phyloP scores from a whole-genome alignment of 345 rosid species.

The Citrus australasica region DNA sequence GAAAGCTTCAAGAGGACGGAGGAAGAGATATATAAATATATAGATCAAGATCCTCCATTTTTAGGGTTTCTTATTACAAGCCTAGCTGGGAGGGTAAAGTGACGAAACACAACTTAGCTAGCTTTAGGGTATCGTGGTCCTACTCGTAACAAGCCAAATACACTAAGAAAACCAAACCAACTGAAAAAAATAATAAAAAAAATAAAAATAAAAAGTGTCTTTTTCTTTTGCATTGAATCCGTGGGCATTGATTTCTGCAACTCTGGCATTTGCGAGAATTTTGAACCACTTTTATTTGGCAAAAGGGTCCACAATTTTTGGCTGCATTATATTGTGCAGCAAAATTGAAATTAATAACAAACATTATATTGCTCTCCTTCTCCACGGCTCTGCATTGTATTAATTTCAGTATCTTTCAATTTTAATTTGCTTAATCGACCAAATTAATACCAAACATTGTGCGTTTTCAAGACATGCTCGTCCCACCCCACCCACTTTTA shows the following conservation, averaged over 20 bases:
- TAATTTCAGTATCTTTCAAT: background rate
- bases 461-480: conserved; percentile 9
- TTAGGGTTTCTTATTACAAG: background rate
- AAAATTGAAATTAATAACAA: background rate
- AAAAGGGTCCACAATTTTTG: conserved; percentile 14
- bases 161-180: background rate
- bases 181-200: background rate
- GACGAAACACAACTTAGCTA: conserved; percentile 16
- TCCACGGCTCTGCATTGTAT: background rate
- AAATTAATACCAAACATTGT: background rate
- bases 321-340: background rate
- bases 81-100: background rate
- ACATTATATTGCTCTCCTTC: background rate
- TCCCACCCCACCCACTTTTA: conserved; percentile 13
- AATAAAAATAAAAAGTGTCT: background rate
- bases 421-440: background rate
- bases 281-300: background rate
- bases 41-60: background rate
- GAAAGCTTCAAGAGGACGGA: background rate
- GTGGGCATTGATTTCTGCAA: conserved; percentile 14
- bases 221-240: conserved; percentile 25
- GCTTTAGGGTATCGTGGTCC: conserved; percentile 11
- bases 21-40: no score
- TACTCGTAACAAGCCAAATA: conserved; percentile 7
- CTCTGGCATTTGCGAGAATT: background rate